phyloP scores from a whole-genome alignment of 2,329 filamentous ascomycete genomes.

The Epichloe sp. region DNA sequence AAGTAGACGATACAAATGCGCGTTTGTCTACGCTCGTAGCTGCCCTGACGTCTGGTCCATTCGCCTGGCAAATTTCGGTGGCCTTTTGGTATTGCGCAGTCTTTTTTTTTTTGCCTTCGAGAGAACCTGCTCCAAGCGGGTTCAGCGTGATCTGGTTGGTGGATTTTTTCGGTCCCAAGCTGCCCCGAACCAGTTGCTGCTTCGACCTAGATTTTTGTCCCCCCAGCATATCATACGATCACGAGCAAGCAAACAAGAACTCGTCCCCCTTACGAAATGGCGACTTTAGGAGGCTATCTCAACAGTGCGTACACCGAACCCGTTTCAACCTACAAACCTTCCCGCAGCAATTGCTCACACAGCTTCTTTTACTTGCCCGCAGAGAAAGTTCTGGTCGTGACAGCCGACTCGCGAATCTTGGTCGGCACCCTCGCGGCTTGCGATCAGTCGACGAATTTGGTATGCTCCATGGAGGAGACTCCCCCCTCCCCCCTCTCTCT shows the following conservation, averaged over 20 bases:
- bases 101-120: too few relatives aligned
- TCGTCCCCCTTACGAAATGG: slow-evolving; percentile 19
- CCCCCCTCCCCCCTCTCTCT: too few relatives aligned
- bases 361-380: not conserved
- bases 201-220: not conserved
- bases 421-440: slow-evolving; percentile 73
- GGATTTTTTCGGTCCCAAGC: not conserved
- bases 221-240: not conserved
- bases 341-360: not conserved
- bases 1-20: too few relatives aligned
- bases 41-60: too few relatives aligned
- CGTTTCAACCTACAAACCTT: not conserved
- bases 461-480: slow-evolving; percentile 15
- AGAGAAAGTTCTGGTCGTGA: slow-evolving; percentile 91
- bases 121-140: not conserved
- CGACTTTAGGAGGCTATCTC: slow-evolving; percentile 30
- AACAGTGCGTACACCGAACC: slow-evolving; percentile 22
- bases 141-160: not conserved
- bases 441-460: slow-evolving; percentile 85
- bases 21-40: too few relatives aligned
- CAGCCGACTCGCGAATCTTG: slow-evolving; percentile 78
- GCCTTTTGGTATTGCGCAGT: not conserved
- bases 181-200: not conserved
- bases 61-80: not conserved
- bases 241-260: not conserved